Evolutionary conservation across 176 grass and related monocot genomes (phyloP).

Genomic region (Sorghum bicolor): Sorghum_bicolor_NCBIv3 NC_012873.2:49489501-49490000

Average conservation of each 20-base stretch:
- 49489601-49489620: background rate
- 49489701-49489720: constrained; percentile 13
- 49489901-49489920: background rate
- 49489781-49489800: background rate
- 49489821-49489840: background rate
- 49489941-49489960: background rate
- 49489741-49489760: background rate
- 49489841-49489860: background rate
- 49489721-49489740: background rate
- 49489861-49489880: background rate
- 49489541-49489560: constrained; percentile 19
- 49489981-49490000: background rate
- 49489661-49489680: constrained; percentile 8
- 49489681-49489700: constrained; percentile 26
- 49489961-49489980: background rate
- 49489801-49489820: background rate
- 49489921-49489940: background rate
- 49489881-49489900: background rate
- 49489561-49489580: constrained; percentile 19
- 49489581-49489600: constrained; percentile 26
- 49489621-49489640: background rate
- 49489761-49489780: background rate
- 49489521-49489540: constrained; percentile 16
- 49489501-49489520: constrained; percentile 15
- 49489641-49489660: background rate